These are phyloP conservation scores for Annulohypoxylon moriforme DNA, from an alignment of 495 filamentous ascomycete genomes.

Conservation along the genomic window DNA sequence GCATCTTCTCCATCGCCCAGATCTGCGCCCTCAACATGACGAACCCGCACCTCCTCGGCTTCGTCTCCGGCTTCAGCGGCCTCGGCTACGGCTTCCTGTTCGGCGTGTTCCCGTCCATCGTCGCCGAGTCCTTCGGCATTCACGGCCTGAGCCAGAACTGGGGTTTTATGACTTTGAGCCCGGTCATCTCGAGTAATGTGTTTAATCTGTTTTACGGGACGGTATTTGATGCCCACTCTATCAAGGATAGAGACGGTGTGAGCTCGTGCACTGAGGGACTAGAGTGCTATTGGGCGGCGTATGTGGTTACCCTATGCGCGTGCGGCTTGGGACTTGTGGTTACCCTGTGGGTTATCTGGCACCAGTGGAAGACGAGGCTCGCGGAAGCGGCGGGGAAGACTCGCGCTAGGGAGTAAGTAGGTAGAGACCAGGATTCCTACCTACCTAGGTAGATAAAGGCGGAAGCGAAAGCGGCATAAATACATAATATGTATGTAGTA, in stretches of 20 bases:
- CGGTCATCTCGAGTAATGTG: conserved; percentile 85
- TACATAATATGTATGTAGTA: conserved; percentile 5
- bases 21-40: conserved; percentile 79
- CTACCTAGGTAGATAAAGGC: not conserved
- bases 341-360: conserved; percentile 80
- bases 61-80: conserved; percentile 86
- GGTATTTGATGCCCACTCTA: conserved; percentile 83
- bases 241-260: conserved; percentile 73
- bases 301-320: conserved; percentile 81
- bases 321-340: conserved; percentile 75
- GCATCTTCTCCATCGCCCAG: conserved; percentile 84
- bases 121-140: conserved; percentile 91
- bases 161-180: conserved; percentile 91
- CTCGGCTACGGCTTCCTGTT: conserved; percentile 95
- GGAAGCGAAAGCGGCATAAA: not conserved
- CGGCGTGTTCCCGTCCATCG: conserved; percentile 91
- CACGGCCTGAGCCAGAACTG: conserved; percentile 90
- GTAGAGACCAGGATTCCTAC: not conserved
- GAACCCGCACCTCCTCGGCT: conserved; percentile 80
- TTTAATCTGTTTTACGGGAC: conserved; percentile 91
- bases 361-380: conserved; percentile 59
- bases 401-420: conserved; percentile 33
- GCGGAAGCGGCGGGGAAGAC: conserved; percentile 52
- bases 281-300: conserved; percentile 83
- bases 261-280: conserved; percentile 82